Percentiles rank a stretch among this genome's conserved stretches.
These are phyloP conservation scores for Sideroxylon spinosum DNA, from an alignment of 179 eudicot genomes.

Conservation along the genomic window DNA sequence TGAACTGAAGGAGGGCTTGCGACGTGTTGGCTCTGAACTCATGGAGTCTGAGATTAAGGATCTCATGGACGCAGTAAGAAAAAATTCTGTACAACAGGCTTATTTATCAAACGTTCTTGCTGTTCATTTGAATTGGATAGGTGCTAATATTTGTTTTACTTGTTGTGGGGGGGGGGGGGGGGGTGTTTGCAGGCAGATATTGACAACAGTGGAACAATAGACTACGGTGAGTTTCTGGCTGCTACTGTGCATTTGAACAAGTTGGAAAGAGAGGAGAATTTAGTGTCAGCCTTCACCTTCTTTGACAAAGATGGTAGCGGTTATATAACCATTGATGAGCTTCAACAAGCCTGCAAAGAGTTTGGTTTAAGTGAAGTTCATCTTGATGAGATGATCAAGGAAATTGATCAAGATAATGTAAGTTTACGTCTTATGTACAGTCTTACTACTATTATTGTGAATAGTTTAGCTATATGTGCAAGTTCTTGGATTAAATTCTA, in stretches of 20 bases:
- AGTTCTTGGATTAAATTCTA: too few relatives aligned
- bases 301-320: slow-evolving; percentile 86
- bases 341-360: slow-evolving; percentile 76
- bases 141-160: neutral
- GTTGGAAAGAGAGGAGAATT: slow-evolving; percentile 75
- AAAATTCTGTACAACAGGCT: neutral
- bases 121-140: neutral
- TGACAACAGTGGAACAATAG: slow-evolving; percentile 76
- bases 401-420: slow-evolving; percentile 77
- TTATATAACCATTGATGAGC: slow-evolving; percentile 78
- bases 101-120: neutral
- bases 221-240: slow-evolving; percentile 79
- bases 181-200: slow-evolving; percentile 65
- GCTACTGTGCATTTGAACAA: slow-evolving; percentile 85
- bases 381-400: slow-evolving; percentile 75
- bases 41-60: slow-evolving; percentile 69
- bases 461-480: too few relatives aligned
- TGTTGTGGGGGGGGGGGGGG: neutral
- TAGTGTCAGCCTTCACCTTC: slow-evolving; percentile 66
- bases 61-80: slow-evolving; percentile 80
- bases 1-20: slow-evolving; percentile 65
- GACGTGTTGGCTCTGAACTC: slow-evolving; percentile 67
- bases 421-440: slow-evolving; percentile 21
- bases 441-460: too few relatives aligned
- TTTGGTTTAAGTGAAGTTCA: slow-evolving; percentile 57